Evolutionary conservation across 1,139 yeast genomes (phyloP).

Genomic region (Hyphopichia buzzinii): DNA sequence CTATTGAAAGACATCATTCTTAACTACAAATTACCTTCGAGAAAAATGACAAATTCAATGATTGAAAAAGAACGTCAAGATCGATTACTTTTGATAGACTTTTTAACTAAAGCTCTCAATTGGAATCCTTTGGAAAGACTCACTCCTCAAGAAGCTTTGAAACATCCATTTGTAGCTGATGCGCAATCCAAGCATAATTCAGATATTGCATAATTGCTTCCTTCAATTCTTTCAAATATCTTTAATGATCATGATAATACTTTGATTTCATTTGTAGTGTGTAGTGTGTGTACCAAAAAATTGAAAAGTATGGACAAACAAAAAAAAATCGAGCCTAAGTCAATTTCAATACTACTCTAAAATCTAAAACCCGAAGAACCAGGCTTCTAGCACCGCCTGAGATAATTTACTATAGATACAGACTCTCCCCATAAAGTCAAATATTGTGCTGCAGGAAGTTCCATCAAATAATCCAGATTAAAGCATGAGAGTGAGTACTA

Average conservation of each 20-base stretch:
- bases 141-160: conserved; percentile 93
- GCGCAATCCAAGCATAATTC: conserved; percentile 4
- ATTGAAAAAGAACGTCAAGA: conserved; percentile 72
- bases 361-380: no score
- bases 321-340: no score
- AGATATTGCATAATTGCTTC: not conserved
- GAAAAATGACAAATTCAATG: conserved; percentile 63
- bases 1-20: conserved; percentile 70
- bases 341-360: no score
- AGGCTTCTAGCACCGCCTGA: no score
- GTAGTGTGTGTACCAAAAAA: not conserved
- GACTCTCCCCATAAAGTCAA: no score
- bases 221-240: not conserved
- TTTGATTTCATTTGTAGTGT: not conserved
- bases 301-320: not conserved
- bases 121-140: conserved; percentile 91
- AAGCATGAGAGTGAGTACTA: conserved; percentile 81
- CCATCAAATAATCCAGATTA: no score
- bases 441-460: no score
- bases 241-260: no score
- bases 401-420: no score
- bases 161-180: conserved; percentile 80
- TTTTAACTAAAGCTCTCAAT: conserved; percentile 72
- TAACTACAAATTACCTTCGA: conserved; percentile 71
- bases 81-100: conserved; percentile 71